phyloP scores from a whole-genome alignment of 2,329 filamentous ascomycete genomes.

The Sphaerulina vaccinii region DNA sequence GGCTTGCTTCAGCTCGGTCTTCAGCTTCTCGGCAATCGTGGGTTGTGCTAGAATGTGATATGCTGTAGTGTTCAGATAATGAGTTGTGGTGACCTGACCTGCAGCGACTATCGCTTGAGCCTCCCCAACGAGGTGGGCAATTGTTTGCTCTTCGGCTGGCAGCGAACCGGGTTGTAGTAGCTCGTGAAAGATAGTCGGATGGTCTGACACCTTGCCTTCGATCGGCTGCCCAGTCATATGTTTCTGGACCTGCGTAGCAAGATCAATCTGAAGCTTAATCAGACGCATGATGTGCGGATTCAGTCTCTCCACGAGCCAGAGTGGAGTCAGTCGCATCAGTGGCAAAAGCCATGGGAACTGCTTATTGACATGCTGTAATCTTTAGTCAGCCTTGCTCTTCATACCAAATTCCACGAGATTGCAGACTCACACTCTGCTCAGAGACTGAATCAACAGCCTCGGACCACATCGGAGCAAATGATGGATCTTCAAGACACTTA shows the following conservation, averaged over 20 bases:
- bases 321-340: slow-evolving; percentile 13
- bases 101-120: slow-evolving; percentile 48
- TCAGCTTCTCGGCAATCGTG: slow-evolving; percentile 37
- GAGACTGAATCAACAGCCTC: slow-evolving; percentile 14
- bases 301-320: slow-evolving; percentile 14
- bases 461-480: slow-evolving; percentile 16
- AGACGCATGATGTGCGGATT: slow-evolving; percentile 18
- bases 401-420: neutral
- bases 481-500: slow-evolving; percentile 11
- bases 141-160: slow-evolving; percentile 2
- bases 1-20: slow-evolving; percentile 37
- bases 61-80: slow-evolving; percentile 43
- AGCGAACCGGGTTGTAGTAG: slow-evolving; percentile 1
- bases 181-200: slow-evolving; percentile 16
- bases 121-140: slow-evolving; percentile 32
- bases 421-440: slow-evolving; percentile 10
- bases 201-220: slow-evolving; percentile 4
- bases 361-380: slow-evolving; percentile 11
- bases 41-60: slow-evolving; percentile 43
- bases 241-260: slow-evolving; percentile 9
- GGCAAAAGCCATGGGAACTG: slow-evolving; percentile 15
- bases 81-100: slow-evolving; percentile 47
- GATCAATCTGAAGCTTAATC: slow-evolving; percentile 15
- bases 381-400: neutral
- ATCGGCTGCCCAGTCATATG: slow-evolving; percentile 7